Conservation (phyloP, 2,329 filamentous ascomycete species). For the Cladosporium oxysporum region DNA sequence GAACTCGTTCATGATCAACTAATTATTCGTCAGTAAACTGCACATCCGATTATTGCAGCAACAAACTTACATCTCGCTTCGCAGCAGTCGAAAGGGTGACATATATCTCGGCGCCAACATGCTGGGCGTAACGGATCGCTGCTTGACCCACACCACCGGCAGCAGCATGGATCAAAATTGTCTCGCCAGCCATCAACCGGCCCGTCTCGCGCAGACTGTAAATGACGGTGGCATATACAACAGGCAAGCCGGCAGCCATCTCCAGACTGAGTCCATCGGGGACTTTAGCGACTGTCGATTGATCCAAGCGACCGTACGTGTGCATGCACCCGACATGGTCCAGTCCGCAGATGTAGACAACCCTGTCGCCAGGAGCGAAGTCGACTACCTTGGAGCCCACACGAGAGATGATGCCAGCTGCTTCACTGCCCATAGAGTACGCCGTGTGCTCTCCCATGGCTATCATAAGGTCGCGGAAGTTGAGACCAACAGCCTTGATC, state of each 20-base stretch:
- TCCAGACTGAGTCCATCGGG: conserved; percentile 26
- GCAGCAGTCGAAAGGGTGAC: background rate
- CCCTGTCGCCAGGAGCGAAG: background rate
- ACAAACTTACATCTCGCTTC: background rate
- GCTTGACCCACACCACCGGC: conserved; percentile 37
- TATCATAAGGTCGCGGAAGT: conserved; percentile 30
- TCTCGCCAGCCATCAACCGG: conserved; percentile 37
- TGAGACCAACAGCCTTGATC: conserved; percentile 29
- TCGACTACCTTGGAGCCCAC: conserved; percentile 4
- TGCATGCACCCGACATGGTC: conserved; percentile 22
- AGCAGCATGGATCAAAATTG: conserved; percentile 39
- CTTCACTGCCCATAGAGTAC: conserved; percentile 1
- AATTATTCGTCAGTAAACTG: background rate
- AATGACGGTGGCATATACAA: conserved; percentile 28
- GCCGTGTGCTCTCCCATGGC: conserved; percentile 17
- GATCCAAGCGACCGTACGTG: background rate
- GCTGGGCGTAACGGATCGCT: conserved; percentile 16
- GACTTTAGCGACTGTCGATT: conserved; percentile 30
- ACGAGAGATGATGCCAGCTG: background rate
- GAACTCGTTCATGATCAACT: background rate
- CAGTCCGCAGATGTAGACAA: background rate
- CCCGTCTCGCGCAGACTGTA: conserved; percentile 34
- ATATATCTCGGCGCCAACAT: background rate
- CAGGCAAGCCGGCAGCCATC: conserved; percentile 19
- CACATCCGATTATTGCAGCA: background rate